A percentile compares a stretch with the other conserved stretches of the same genome.
Evolutionary conservation across 2,329 filamentous ascomycete species (phyloP).

Genomic region (Zopfia rhizophila): DNA sequence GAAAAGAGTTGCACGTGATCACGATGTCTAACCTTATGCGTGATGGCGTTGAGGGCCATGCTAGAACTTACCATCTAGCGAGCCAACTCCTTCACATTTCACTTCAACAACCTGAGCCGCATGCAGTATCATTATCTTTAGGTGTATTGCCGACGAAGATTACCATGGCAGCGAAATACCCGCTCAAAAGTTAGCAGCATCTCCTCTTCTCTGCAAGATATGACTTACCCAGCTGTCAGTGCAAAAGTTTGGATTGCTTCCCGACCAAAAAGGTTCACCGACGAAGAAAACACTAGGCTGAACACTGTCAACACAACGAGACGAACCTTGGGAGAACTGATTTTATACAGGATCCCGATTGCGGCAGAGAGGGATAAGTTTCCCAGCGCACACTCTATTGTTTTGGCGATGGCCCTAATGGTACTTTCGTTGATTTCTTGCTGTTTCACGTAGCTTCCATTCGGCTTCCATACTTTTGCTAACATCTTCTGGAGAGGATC

Average conservation of each 20-base stretch:
- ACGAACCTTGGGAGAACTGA: not conserved
- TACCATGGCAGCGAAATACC: conserved; percentile 1
- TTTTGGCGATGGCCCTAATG: not conserved
- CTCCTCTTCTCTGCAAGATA: not conserved
- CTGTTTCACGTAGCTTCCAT: not conserved
- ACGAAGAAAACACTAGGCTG: not conserved
- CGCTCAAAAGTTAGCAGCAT: not conserved
- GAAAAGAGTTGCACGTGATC: no score
- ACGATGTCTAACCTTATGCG: no score
- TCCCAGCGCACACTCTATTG: not conserved
- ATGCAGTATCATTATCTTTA: not conserved
- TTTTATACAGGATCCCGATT: not conserved
- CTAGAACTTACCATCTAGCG: no score
- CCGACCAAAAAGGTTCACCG: not conserved
- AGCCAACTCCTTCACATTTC: no score
- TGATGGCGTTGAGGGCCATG: no score
- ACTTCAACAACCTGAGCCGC: no score
- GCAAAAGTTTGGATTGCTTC: not conserved
- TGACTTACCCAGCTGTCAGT: not conserved
- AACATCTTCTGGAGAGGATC: no score
- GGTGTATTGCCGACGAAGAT: conserved; percentile 1
- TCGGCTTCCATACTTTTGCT: not conserved
- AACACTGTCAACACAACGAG: not conserved
- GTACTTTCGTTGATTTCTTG: not conserved
- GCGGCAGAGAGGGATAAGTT: not conserved